Evolutionary conservation across 169 alveolate genomes (phyloP).

Genomic region (Eimeria nieschulzi): DNA sequence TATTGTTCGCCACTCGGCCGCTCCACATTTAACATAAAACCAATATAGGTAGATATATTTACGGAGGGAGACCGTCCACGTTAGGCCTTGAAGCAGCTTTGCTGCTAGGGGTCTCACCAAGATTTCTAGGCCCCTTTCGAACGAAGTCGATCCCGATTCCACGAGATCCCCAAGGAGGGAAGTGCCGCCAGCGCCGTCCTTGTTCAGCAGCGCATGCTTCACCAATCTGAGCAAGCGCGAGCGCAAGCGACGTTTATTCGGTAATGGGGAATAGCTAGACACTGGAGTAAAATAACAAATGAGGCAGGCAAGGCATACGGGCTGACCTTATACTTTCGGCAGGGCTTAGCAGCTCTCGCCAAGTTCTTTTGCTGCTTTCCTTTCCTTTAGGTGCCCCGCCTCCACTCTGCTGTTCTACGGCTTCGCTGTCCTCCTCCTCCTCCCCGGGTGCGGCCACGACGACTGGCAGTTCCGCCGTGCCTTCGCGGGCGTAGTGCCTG

Average conservation of each 20-base stretch:
- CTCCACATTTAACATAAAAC: too few relatives aligned
- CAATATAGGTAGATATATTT: too few relatives aligned
- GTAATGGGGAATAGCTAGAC: background rate
- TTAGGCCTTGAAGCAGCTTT: background rate
- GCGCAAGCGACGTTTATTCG: background rate
- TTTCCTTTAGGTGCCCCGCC: background rate
- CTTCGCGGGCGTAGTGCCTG: constrained; percentile 35
- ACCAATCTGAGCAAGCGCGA: background rate
- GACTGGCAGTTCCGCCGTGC: background rate
- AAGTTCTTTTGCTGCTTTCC: background rate
- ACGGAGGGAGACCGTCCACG: too few relatives aligned
- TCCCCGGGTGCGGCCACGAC: constrained; percentile 32
- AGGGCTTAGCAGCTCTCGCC: constrained; percentile 4
- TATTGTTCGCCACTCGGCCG: too few relatives aligned
- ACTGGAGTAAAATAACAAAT: too few relatives aligned
- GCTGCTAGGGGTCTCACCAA: constrained; percentile 2
- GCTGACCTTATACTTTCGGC: constrained; percentile 6
- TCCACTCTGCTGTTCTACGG: background rate
- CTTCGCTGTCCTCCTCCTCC: background rate
- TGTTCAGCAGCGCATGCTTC: constrained; percentile 4
- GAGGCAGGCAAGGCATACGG: background rate
- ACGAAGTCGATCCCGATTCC: constrained; percentile 9
- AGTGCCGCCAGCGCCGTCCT: constrained; percentile 20
- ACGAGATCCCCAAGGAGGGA: constrained; percentile 24
- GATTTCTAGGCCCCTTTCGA: background rate